Evolutionary conservation across 768 basidiomycete genomes (phyloP).

Genomic region (Naematelia aurantialba): DNA sequence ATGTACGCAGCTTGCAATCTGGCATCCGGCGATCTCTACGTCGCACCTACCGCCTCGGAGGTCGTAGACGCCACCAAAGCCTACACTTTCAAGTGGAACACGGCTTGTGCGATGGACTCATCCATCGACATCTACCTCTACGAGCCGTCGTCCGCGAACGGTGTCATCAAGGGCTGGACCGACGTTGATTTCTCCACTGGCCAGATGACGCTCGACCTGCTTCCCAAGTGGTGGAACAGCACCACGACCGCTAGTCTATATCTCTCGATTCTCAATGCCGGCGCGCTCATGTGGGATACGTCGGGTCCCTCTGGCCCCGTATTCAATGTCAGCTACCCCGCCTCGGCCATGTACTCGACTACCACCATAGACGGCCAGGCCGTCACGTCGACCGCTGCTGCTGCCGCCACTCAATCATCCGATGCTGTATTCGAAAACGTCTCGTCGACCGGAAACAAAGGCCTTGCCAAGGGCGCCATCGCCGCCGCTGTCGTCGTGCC

Average conservation of each 20-base stretch:
- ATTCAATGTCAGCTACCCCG: conserved; percentile 46
- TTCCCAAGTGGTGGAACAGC: conserved; percentile 51
- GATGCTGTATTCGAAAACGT: conserved; percentile 46
- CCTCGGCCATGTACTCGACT: conserved; percentile 38
- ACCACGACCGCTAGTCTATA: conserved; percentile 47
- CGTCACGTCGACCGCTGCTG: conserved; percentile 35
- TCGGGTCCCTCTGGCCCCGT: conserved; percentile 44
- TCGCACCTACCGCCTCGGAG: conserved; percentile 35
- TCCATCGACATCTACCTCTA: conserved; percentile 50
- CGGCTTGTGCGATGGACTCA: conserved; percentile 41
- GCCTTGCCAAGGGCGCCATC: conserved; percentile 45
- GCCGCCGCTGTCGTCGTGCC: conserved; percentile 49
- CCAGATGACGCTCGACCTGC: conserved; percentile 33
- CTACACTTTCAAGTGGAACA: conserved; percentile 50
- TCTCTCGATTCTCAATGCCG: conserved; percentile 43
- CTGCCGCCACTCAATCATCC: conserved; percentile 34
- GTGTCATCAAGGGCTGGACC: conserved; percentile 46
- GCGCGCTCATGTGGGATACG: conserved; percentile 34
- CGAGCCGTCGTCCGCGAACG: conserved; percentile 29
- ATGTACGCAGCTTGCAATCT: conserved; percentile 40
- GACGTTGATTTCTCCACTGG: conserved; percentile 40
- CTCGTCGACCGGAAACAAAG: conserved; percentile 17
- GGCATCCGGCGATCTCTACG: conserved; percentile 47
- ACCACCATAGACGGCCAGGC: conserved; percentile 29
- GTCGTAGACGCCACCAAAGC: conserved; percentile 41